Evolutionary conservation across 176 grass and related monocot genomes (phyloP).

Genomic region (Musa acuminata): DNA sequence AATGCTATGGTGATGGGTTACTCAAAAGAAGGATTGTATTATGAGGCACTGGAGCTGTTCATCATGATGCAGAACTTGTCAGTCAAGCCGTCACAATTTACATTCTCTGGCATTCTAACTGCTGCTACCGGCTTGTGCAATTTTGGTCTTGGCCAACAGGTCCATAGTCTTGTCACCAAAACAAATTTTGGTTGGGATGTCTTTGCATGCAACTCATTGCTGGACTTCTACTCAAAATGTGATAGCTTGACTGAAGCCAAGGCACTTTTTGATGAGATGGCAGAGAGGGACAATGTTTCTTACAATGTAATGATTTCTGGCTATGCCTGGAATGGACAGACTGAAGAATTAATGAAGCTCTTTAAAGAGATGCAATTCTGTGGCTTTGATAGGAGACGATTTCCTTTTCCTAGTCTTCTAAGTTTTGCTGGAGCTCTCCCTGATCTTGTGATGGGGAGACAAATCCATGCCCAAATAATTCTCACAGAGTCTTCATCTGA

Average conservation of each 20-base stretch:
- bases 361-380: constrained; percentile 51
- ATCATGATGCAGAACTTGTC: constrained; percentile 25
- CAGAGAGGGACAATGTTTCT: constrained; percentile 55
- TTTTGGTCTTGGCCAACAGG: constrained; percentile 41
- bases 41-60: constrained; percentile 46
- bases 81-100: constrained; percentile 42
- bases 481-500: constrained; percentile 32
- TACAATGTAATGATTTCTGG: constrained; percentile 70
- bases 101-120: constrained; percentile 58
- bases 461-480: constrained; percentile 69
- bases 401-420: constrained; percentile 65
- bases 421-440: constrained; percentile 49
- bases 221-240: constrained; percentile 85
- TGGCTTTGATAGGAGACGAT: constrained; percentile 36
- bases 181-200: constrained; percentile 41
- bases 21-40: constrained; percentile 58
- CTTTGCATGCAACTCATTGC: constrained; percentile 64
- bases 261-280: constrained; percentile 61
- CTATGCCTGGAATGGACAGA: constrained; percentile 41
- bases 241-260: constrained; percentile 36
- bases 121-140: constrained; percentile 36
- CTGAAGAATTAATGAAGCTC: constrained; percentile 27
- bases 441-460: constrained; percentile 52
- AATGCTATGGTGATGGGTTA: constrained; percentile 77
- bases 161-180: constrained; percentile 49